Evolutionary conservation across 2,329 filamentous ascomycete species (phyloP), one percentile per base, ranked within the genome.

Genomic region (Cryphonectria carpinicola): DNA sequence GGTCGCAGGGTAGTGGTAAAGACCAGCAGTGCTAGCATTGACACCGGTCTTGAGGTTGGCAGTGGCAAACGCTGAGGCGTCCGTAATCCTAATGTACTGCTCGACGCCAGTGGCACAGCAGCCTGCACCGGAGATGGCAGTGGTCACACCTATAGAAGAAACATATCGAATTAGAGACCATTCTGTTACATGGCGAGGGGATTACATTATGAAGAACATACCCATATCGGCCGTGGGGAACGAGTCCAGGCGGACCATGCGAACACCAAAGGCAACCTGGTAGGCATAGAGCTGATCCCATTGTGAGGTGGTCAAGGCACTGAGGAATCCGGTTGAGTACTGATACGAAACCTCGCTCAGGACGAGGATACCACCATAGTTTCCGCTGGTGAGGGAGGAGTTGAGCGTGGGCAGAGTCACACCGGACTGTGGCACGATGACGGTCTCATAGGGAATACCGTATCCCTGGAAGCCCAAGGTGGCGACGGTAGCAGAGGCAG

Each of bases 181-280:
- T 22, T 46, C 14, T 28, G 3, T 14, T 1, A 41, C 1, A 22
- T 6, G 22, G 37, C 22, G 14, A 22, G 32, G 19, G 28, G 56
- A n/a, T 28, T 28, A 37, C 58, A 74, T 80, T 46, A 82, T 76
- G 58, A 79, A 78, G 37, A 75, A 77, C 74, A 80, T 79, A 75
- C 87, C 86, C 75, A 84, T 87, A 13, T 84, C 82, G 19, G 83
- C 77, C 8, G 82, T 82, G 7, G 88, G 88, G 74, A 83, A 89
- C 7, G 85, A 86, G 75, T 89, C 87, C 28, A 88, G 79, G 64
- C 88, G 85, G 41, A 90, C 87, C 86, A 90, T 87, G 39, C 88
- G 83, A 17, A 88, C 85, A 28, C 87, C 86, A 73, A 89, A 90
- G 37, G 79, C 79, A 2, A 82, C 81, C 77, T 90, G 88, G 74